Base-by-base conservation (phyloP, 192 early-diverging fungal genomes). In the Endogone sp. region DNA sequence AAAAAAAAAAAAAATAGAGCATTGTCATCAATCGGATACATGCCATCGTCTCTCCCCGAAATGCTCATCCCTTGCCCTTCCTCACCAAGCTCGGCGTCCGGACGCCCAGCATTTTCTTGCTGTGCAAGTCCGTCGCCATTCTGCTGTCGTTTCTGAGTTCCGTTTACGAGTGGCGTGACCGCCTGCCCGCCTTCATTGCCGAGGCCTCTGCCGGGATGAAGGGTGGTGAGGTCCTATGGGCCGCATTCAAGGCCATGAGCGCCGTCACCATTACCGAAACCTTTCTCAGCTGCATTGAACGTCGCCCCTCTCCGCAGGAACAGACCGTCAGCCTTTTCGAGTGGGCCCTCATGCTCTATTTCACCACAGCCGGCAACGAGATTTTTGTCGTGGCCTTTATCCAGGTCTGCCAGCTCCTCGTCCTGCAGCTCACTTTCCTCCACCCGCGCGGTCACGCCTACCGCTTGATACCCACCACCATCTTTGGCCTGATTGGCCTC, bases 21-120 rank as follows among this genome's bases (percentile, higher is more conserved):
- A 75, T 82, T 31, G 69, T 82, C 16, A 60, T 79, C 56, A 82
- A 82, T 71, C 72, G 81, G 55, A 82, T 82, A 54, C 78, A 82
- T 66, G 81, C 81, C 11, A 82, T 82, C 64, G 78, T 82, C 8
- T 70, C 78, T 0, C 81, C 81, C 28, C 73, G 77, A n/a, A 79
- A 76, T 27, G 75, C 81, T 25, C 71, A 72, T 28, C 81, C 81
- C 0, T 55, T 79, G 26, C 73, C 75, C 56, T 68, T 77, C 21
- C 75, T 69, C 3, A 71, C 76, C 65, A 65, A 75, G 27, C 73
- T 82, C 25, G 71, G 73, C 11, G 65, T 82, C 44, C 78, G 79
- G 4, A 16, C 79, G 9, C 81, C 81, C 64, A 71, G 75, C 11
- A 73, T 82, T 62, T 82, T 74, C 71, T 64, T 82, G 28, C 68